phyloP scores from a whole-genome alignment of 805 yeast genomes.

The Helenozyma rhizophorensis region DNA sequence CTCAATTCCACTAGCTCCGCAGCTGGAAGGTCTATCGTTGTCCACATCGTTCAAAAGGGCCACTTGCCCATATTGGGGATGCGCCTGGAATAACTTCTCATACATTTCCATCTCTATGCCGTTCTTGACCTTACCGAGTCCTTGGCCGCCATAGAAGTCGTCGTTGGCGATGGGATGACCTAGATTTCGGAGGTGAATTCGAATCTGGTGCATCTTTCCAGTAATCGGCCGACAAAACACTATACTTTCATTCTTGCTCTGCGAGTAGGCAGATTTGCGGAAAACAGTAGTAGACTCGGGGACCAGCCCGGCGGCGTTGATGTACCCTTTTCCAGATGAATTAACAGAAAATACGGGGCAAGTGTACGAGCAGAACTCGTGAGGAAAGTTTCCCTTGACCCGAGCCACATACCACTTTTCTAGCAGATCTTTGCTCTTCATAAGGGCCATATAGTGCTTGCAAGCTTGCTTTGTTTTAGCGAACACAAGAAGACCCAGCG shows the following conservation, averaged over 20 bases:
- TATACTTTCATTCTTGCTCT: constrained; percentile 32
- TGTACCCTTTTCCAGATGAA: constrained; percentile 26
- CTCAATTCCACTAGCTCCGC: too few relatives aligned
- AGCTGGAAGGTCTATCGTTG: too few relatives aligned
- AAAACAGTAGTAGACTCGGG: constrained; percentile 34
- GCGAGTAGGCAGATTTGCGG: constrained; percentile 25
- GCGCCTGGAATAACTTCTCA: constrained; percentile 1
- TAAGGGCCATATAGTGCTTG: constrained; percentile 25
- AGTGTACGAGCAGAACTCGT: constrained; percentile 18
- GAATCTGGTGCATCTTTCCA: constrained; percentile 55
- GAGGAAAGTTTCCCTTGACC: constrained; percentile 38
- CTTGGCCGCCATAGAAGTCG: constrained; percentile 6
- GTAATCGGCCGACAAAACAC: constrained; percentile 48
- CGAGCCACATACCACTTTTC: constrained; percentile 47
- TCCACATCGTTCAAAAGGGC: too few relatives aligned
- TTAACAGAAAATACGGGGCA: constrained; percentile 40
- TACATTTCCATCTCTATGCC: constrained; percentile 7
- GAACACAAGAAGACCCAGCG: constrained; percentile 47
- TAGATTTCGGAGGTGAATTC: constrained; percentile 49
- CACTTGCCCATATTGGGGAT: constrained; percentile 2
- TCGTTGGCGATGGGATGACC: constrained; percentile 22
- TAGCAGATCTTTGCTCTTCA: constrained; percentile 22
- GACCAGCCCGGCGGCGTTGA: constrained; percentile 17
- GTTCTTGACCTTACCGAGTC: too few relatives aligned
- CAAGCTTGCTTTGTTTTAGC: constrained; percentile 35